Percentiles rank a stretch among this genome's conserved stretches.
Evolutionary conservation across 2,329 filamentous ascomycete species (phyloP).

Genomic region (Ophiocordyceps camponoti-floridani): DNA sequence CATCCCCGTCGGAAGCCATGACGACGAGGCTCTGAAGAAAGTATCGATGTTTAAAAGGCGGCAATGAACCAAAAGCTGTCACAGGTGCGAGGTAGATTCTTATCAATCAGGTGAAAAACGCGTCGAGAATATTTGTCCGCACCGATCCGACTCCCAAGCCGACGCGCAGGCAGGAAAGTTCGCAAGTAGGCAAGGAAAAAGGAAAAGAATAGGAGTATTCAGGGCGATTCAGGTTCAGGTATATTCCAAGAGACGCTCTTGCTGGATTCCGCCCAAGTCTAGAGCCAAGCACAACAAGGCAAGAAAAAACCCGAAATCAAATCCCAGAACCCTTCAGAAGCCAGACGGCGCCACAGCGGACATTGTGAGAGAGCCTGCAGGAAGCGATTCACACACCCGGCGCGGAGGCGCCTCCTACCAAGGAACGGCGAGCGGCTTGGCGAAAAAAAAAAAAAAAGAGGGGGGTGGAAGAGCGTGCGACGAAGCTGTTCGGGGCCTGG

Average conservation of each 20-base stretch:
- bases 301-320: constrained; percentile 1
- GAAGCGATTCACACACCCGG: not conserved
- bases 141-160: not conserved
- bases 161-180: not conserved
- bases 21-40: constrained; percentile 2
- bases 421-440: not conserved
- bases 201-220: constrained; percentile 1
- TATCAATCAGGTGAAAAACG: too few relatives aligned
- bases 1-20: constrained; percentile 46
- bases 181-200: not conserved
- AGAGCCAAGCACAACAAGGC: constrained; percentile 5
- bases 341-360: constrained; percentile 6
- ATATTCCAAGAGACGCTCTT: constrained; percentile 12
- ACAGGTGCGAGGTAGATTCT: not conserved
- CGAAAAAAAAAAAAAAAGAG: not conserved
- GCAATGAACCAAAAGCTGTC: not conserved
- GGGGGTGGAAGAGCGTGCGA: too few relatives aligned
- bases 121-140: too few relatives aligned
- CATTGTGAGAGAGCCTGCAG: constrained; percentile 4
- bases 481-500: too few relatives aligned
- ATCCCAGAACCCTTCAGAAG: constrained; percentile 7
- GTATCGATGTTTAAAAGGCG: too few relatives aligned
- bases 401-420: not conserved
- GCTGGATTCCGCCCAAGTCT: constrained; percentile 7
- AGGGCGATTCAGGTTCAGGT: constrained; percentile 8